Base-by-base conservation (phyloP, 2,329 filamentous ascomycete species). In the Phoma sp. region DNA sequence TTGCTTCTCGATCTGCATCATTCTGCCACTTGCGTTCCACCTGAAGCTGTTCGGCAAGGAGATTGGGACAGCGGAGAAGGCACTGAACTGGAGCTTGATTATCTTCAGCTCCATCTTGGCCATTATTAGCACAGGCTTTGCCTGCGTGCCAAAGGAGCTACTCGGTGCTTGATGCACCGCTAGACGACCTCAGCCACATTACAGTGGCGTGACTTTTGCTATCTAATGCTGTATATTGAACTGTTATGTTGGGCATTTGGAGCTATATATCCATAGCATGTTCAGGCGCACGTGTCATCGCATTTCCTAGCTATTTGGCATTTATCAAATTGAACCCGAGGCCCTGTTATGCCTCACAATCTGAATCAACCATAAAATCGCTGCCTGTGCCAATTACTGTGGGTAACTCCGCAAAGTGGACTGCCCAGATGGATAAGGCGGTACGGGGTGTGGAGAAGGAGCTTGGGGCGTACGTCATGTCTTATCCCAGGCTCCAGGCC, bases 1-100 rank as follows among this genome's bases (percentile, higher is more conserved):
- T 14, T 97, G 93, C 77, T 96, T 96, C 66, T 91, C 91, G 15
- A 96, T 98, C 61, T 98, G 93, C 76, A 87, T 98, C 61, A 92
- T 96, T 74, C 81, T 99, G 43, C 95, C 93, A 0, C 79, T 96
- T 26, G 84, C 87, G 4, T 98, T 99, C 71, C 92, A 98, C 69
- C 78, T 98, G 51, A 96, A 93, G 77, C 85, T 98, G 1, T 98
- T 96, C 72, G 86, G 87, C 39, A 82, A 86, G 42, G 87, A 93
- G 56, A 85, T 97, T 38, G 77, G 81, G 1, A 62, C 74, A 1
- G 71, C 72, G 18, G 91, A 96, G 75, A 87, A 84, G 65, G 72
- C 84, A 4, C 61, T 90, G 37, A 87, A 89, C 65, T 93, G 86
- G 81, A 71, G 78, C 14, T 75, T 96, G 63, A 87, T 97, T 68